Base-by-base conservation (phyloP, 441 rosid species). In the Adansonia madagascariensis region DNA sequence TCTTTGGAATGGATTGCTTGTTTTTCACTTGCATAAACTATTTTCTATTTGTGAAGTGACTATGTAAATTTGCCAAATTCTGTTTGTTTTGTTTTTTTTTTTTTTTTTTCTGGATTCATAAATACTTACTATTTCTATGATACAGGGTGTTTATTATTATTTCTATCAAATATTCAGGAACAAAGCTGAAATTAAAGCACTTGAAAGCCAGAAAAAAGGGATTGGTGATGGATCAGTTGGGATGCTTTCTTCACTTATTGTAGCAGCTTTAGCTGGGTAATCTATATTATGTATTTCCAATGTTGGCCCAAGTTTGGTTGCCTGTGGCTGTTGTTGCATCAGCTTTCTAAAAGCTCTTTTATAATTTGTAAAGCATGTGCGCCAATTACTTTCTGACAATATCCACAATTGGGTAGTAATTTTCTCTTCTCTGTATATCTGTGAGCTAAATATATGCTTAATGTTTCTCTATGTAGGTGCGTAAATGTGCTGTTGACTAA, bases 121-220 rank as follows among this genome's bases (percentile, higher is more conserved):
- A 80, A 41, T 79, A 69, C 74, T 80, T 65, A 6, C 76, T 41
- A 49, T 82, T 86, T 88, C 80, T 80, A 80, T 93, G 87, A 70
- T 83, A 82, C 91, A 94, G 99, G 99, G 98, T 85, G 99, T 95
- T 86, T 95, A 94, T 83, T 95, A 94, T 84, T 95, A 92, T 91
- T 94, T 94, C 89, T 95, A 94, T 92, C 97, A 95, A 94, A 92
- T 95, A 87, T 95, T 95, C 86, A 90, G 98, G 90, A 91, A 82
- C 82, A 93, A 82, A 86, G 98, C 92, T 77, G 97, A 89, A 89
- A 85, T 85, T 76, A 78, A 84, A 46, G 97, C 98, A 22, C 86
- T 86, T 75, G 82, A 80, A 75, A 84, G 43, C 52, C 89, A 67
- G 79, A 89, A 81, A 85, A 88, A 80, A 67, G 99, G 98, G 56